Percentiles rank a stretch among this genome's conserved stretches.
Evolutionary conservation across 768 basidiomycete genomes (phyloP).

Genomic region (Pulveroboletus sp.): DNA sequence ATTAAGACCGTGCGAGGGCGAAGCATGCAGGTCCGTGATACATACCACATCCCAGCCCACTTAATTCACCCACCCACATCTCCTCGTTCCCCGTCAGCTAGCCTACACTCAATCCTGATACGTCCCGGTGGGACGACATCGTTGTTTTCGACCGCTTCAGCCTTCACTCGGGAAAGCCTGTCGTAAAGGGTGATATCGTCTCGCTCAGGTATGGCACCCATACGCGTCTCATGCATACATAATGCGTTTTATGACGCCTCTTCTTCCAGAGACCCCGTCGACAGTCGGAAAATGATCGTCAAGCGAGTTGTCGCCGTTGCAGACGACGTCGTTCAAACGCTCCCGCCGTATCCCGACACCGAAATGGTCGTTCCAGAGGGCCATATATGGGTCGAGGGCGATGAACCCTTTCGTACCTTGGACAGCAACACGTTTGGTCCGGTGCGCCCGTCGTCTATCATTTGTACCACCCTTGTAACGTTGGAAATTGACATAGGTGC

Average conservation of each 20-base stretch:
- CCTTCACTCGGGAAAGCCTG: constrained; percentile 32
- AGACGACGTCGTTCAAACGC: constrained; percentile 59
- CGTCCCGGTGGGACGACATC: constrained; percentile 55
- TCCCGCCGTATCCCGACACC: constrained; percentile 60
- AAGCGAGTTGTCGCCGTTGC: constrained; percentile 64
- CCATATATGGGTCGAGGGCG: constrained; percentile 70
- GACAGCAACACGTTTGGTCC: constrained; percentile 75
- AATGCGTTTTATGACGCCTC: background rate
- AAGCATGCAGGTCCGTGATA: constrained; percentile 63
- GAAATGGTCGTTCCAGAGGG: constrained; percentile 54
- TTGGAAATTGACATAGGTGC: constrained; percentile 26
- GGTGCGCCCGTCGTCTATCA: constrained; percentile 33
- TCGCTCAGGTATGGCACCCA: constrained; percentile 38
- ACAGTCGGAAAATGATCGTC: constrained; percentile 49
- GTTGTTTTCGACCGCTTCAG: constrained; percentile 57
- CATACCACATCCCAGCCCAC: constrained; percentile 1
- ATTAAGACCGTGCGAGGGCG: constrained; percentile 53
- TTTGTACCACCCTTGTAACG: background rate
- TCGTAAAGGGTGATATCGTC: constrained; percentile 61
- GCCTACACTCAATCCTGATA: constrained; percentile 71
- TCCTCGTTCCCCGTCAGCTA: constrained; percentile 37
- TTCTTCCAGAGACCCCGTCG: constrained; percentile 51
- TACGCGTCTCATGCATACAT: constrained; percentile 21
- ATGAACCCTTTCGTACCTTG: constrained; percentile 40
- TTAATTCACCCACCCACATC: background rate